Conservation (phyloP, 2,329 filamentous ascomycete species). For the Davidsoniella eucalypti region DNA sequence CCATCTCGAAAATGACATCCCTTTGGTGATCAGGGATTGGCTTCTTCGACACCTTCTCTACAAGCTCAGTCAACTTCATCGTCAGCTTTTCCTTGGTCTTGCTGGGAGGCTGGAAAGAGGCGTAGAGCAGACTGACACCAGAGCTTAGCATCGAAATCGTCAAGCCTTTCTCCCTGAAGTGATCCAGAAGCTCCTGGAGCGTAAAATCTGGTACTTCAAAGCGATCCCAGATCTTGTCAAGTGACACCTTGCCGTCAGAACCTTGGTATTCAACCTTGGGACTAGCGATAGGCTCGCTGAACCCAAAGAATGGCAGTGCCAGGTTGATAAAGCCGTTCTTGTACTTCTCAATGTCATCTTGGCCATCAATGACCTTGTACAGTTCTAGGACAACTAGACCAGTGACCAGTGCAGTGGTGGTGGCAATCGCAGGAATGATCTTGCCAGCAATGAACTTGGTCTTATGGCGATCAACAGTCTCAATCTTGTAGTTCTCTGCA, state of each 20-base stretch:
- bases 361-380: constrained; percentile 93
- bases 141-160: constrained; percentile 87
- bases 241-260: constrained; percentile 57
- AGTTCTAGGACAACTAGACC: constrained; percentile 84
- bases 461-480: constrained; percentile 82
- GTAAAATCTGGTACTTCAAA: constrained; percentile 84
- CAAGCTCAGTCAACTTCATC: constrained; percentile 75
- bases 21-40: constrained; percentile 78
- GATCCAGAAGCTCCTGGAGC: constrained; percentile 63
- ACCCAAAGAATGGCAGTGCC: constrained; percentile 91
- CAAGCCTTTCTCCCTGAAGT: constrained; percentile 69
- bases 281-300: constrained; percentile 89
- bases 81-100: constrained; percentile 68
- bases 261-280: constrained; percentile 84
- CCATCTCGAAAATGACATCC: constrained; percentile 93
- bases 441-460: constrained; percentile 99
- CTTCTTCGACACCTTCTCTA: constrained; percentile 84
- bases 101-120: constrained; percentile 68
- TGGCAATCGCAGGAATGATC: constrained; percentile 97
- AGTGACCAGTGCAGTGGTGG: constrained; percentile 88
- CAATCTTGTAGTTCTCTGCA: constrained; percentile 95
- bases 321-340: constrained; percentile 98
- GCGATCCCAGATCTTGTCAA: constrained; percentile 97
- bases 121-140: constrained; percentile 89
- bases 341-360: constrained; percentile 94